Base-by-base conservation (phyloP, 78 protist species). In the Emiliania huxleyi region DNA sequence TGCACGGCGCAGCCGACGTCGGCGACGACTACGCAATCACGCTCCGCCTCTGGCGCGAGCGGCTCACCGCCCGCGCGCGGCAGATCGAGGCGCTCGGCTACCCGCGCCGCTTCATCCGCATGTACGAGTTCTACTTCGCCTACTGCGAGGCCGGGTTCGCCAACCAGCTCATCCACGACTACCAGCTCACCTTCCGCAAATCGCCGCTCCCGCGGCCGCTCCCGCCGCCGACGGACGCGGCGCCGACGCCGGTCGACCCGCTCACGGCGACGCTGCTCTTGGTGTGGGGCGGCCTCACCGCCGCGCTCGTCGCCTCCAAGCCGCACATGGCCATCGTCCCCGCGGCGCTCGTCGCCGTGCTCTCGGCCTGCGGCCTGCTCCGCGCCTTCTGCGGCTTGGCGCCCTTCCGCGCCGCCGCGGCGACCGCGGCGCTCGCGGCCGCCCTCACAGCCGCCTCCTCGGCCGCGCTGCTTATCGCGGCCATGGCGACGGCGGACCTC, bases 11-110 rank as follows among this genome's bases (percentile, higher is more conserved):
- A 38, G 35, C 2, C 22, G 85, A 85, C 62, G 49, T 92, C 49
- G 94, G 91, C 62, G 38, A 35, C 15, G 77, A 85, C 84, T 92
- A 92, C 85, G 94, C 94, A 26, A 38, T 21, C 48, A 85, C 94
- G 33, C 94, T 92, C 77, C 40, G 46, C 44, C 0, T 69, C 35
- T 92, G 94, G 94, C 94, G 75, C 0, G 48, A 45, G 38, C 44
- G 81, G 46, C 0, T 62, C 11, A 62, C 8, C 42, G 93, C 89
- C 69, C 26, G 35, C 52, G 35, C 25, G 73, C 69, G 2, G 26
- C 38, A 3, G 29, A 35, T 89, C 55, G 26, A 4, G 8, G 81
- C 19, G 11, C 88, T 91, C 48, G 79, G 91, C 42, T 43, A 83
- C 56, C 11, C 77, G 44, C 33, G 5, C 49, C 19, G 49, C 37